phyloP scores from a whole-genome alignment of 768 basidiomycete genomes.

The Tremella yokohamensis region DNA sequence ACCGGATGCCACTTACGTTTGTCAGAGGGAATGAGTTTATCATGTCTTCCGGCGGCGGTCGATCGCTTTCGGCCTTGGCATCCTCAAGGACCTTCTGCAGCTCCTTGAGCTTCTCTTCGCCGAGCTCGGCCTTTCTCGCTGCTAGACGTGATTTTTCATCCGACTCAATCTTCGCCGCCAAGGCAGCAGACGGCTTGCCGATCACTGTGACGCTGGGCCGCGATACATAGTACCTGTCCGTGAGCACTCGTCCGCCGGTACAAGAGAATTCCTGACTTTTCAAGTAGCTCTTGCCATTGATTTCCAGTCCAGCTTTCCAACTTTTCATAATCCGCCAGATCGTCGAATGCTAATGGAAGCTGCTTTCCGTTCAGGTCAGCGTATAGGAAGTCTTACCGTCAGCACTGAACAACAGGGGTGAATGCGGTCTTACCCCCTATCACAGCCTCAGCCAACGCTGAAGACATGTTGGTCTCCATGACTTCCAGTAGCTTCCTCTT shows the following conservation, averaged over 20 bases:
- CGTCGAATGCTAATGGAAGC: conserved; percentile 67
- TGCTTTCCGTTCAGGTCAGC: conserved; percentile 78
- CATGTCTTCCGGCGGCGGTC: conserved; percentile 73
- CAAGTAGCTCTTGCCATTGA: conserved; percentile 73
- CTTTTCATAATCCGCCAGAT: conserved; percentile 66
- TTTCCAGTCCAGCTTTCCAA: conserved; percentile 68
- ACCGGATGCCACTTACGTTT: conserved; percentile 56
- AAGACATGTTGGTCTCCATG: conserved; percentile 44
- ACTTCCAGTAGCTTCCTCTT: conserved; percentile 65
- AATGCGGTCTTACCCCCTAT: conserved; percentile 33
- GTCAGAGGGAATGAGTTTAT: conserved; percentile 86
- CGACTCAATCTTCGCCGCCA: conserved; percentile 74
- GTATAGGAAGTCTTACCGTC: conserved; percentile 68
- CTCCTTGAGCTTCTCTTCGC: conserved; percentile 72
- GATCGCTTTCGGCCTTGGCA: conserved; percentile 82
- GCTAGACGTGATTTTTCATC: conserved; percentile 75
- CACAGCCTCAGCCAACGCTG: conserved; percentile 39
- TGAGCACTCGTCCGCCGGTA: background rate
- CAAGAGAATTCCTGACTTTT: conserved; percentile 57
- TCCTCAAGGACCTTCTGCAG: conserved; percentile 66
- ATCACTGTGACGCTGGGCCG: conserved; percentile 68
- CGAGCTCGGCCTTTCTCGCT: conserved; percentile 66
- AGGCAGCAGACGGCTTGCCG: conserved; percentile 80
- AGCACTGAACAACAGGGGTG: background rate
- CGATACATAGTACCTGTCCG: conserved; percentile 70